phyloP scores from a whole-genome alignment of 305 asterid species.

The Solanum hybrid region DNA sequence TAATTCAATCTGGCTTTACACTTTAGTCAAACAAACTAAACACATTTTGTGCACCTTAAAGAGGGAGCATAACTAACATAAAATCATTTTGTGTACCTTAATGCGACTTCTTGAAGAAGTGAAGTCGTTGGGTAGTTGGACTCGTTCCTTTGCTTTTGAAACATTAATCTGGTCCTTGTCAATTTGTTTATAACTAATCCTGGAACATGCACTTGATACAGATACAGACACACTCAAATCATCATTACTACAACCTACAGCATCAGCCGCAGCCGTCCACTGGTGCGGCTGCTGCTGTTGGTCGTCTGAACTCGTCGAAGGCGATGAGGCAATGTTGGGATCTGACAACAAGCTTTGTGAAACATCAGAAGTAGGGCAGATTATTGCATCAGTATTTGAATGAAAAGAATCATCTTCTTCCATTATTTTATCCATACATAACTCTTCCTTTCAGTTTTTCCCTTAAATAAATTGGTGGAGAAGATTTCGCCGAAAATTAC shows the following conservation, averaged over 20 bases:
- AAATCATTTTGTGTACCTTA: conserved; percentile 31
- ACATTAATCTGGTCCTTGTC: neutral
- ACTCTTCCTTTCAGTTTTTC: neutral
- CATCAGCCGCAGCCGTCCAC: neutral
- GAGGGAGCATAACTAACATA: neutral
- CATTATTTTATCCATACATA: neutral
- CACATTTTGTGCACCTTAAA: conserved; percentile 36
- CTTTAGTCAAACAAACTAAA: neutral
- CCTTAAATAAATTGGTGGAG: neutral
- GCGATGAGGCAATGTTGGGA: neutral
- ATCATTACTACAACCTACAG: neutral
- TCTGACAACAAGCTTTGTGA: neutral
- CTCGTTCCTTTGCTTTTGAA: conserved; percentile 11
- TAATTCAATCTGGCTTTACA: neutral
- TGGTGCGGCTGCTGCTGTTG: neutral
- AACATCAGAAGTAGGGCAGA: neutral
- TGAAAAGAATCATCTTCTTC: neutral
- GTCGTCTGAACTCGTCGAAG: neutral
- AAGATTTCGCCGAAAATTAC: neutral
- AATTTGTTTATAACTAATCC: neutral
- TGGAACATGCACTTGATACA: neutral
- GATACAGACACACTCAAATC: neutral
- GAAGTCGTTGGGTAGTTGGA: conserved; percentile 12
- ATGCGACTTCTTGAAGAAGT: conserved; percentile 59
- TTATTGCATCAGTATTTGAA: neutral